Base-by-base conservation (phyloP, 805 yeast species). In the Spathaspora passalidarum region DNA sequence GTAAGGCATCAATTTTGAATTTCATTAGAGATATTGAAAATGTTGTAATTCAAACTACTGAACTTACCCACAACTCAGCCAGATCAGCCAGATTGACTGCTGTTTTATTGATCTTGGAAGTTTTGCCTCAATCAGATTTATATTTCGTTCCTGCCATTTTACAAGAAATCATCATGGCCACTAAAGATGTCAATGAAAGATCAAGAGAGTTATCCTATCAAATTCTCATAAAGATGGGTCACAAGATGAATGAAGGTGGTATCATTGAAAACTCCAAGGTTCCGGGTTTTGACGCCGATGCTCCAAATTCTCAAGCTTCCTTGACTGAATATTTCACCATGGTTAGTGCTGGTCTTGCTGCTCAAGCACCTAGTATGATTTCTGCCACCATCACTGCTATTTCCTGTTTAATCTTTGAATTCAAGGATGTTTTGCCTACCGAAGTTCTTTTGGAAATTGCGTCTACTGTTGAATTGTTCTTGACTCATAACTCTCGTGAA, bases 281-380 rank as follows among this genome's bases (percentile, higher is more conserved):
- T 48, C 83, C 89, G 29, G 88, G 84, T 2, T 77, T 85, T 60
- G 90, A 79, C 40, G 66, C 73, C 5, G 76, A 70, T 5, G 77
- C 82, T 22, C 85, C 86, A n/a, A 79, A 79, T 49, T 71, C 83
- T 8, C 72, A 74, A 43, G 94, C 96, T 7, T 75, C 81, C 16
- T 73, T 91, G 46, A 78, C 82, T 39, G 97, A 91, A 66, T 91
- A 76, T 61, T 88, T 92, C 72, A 89, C 95, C 23, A 88, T 94
- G 85, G 85, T 92, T 23, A 81, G 92, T 65, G 99, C 97, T 22
- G 99, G 99, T 71, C 74, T 95, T 54, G 97, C 94, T 32, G 97
- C 97, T 47, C 84, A 86, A 53, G 79, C 94, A 23, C 92, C 95
- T 29, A 96, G 92, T 69, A 92, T 92, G 97, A 87, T 94, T 25